Percentiles rank a stretch among this genome's conserved stretches.
Evolutionary conservation across 306 rosid species (phyloP).

Genomic region (Macrotyloma uniflorum): DNA sequence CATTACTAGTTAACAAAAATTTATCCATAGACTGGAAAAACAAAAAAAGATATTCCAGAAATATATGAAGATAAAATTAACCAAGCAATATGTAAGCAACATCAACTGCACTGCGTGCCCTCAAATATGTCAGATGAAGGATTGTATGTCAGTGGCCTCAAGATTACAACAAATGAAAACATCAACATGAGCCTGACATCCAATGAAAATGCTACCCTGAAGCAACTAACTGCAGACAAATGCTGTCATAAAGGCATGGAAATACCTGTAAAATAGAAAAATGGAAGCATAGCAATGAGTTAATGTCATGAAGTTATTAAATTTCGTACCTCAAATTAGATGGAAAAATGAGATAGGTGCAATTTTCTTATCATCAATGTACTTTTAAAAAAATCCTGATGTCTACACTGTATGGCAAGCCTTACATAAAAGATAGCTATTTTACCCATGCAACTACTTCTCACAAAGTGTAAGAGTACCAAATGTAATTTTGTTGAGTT

Average conservation of each 20-base stretch:
- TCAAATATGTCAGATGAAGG: conserved; percentile 41
- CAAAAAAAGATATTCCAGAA: conserved; percentile 24
- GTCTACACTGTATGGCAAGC: background rate
- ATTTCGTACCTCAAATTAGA: conserved; percentile 4
- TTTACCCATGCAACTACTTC: conserved; percentile 1
- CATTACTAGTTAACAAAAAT: conserved; percentile 32
- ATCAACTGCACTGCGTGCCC: conserved; percentile 38
- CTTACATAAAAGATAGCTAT: background rate
- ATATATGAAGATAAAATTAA: conserved; percentile 29
- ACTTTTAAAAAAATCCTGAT: conserved; percentile 6
- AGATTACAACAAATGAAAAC: conserved; percentile 31
- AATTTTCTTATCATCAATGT: background rate
- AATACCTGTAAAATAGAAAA: conserved; percentile 68
- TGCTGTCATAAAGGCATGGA: conserved; percentile 92
- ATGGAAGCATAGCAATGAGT: conserved; percentile 20
- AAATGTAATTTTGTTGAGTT: background rate
- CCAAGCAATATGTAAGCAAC: conserved; percentile 31
- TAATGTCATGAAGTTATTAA: background rate
- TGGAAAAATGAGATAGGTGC: background rate
- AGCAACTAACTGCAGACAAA: conserved; percentile 21
- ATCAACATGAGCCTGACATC: conserved; percentile 40
- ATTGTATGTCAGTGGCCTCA: conserved; percentile 43
- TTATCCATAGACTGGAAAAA: conserved; percentile 24
- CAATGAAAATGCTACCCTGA: conserved; percentile 37
- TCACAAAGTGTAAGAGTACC: background rate